Percentiles rank a stretch among this genome's conserved stretches.
Conservation (phyloP, 345 rosid species). For the Rhodamnia rubescens region DNA sequence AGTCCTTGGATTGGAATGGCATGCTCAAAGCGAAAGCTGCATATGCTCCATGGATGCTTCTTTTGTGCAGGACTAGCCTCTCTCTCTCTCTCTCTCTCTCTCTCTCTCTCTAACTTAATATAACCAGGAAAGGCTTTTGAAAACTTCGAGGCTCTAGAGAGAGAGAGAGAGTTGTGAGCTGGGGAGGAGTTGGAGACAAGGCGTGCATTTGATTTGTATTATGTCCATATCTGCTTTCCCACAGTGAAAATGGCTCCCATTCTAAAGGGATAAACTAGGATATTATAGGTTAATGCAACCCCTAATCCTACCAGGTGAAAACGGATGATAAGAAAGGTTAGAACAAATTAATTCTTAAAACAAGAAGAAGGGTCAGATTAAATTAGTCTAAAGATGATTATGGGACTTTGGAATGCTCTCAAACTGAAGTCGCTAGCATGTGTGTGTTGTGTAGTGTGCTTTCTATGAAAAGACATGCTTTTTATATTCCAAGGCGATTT, state of each 20-base stretch:
- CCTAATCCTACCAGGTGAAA: not conserved
- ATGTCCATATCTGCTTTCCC: not conserved
- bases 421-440: not conserved
- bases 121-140: not conserved
- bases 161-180: not conserved
- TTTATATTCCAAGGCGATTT: not conserved
- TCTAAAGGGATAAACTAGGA: not conserved
- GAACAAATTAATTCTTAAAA: not conserved
- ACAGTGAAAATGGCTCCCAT: not conserved
- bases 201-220: conserved; percentile 1
- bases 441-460: not conserved
- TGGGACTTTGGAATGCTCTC: not conserved
- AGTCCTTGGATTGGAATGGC: conserved; percentile 57
- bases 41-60: conserved; percentile 42
- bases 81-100: not conserved
- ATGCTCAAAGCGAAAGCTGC: conserved; percentile 59
- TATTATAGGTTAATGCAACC: not conserved
- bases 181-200: not conserved
- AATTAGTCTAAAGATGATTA: not conserved
- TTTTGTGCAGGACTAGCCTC: conserved; percentile 10
- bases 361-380: not conserved
- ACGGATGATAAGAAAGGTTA: not conserved
- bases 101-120: not conserved
- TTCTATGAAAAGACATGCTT: not conserved
- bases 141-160: not conserved